These are phyloP conservation scores for Dictyostelium brefeldianum DNA, from an alignment of 78 protist species.

Conservation along the genomic window DNA sequence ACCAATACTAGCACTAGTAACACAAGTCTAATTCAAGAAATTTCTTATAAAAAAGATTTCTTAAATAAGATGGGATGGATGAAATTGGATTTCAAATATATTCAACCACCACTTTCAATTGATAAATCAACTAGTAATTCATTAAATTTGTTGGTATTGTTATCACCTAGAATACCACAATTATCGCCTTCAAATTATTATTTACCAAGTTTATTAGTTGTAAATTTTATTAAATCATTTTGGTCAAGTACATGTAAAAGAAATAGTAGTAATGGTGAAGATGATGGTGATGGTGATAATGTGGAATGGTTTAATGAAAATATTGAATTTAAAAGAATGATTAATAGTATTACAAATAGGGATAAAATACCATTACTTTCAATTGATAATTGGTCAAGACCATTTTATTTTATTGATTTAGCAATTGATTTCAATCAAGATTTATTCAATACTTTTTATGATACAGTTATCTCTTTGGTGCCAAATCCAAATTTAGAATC, in stretches of 20 bases:
- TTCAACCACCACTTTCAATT: constrained; percentile 60
- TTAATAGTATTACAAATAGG: neutral
- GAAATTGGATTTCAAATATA: constrained; percentile 37
- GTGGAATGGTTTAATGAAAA: neutral
- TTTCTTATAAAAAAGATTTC: constrained; percentile 5
- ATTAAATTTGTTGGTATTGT: neutral
- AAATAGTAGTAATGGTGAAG: neutral
- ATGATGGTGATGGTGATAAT: too few species aligned
- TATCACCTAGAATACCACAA: constrained; percentile 32
- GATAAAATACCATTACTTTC: constrained; percentile 19
- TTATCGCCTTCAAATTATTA: neutral
- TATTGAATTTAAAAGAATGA: constrained; percentile 5
- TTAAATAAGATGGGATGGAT: constrained; percentile 38
- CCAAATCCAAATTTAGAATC: neutral
- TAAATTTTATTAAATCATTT: neutral
- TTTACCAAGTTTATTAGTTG: constrained; percentile 20
- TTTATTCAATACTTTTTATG: constrained; percentile 8
- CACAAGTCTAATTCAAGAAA: neutral
- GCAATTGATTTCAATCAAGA: constrained; percentile 32
- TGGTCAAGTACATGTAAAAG: constrained; percentile 18
- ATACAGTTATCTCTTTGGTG: neutral
- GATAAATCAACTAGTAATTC: constrained; percentile 19
- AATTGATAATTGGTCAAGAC: neutral
- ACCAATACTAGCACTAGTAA: neutral
- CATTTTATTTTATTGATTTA: constrained; percentile 20